These are phyloP conservation scores for Nitzschia palea DNA, from an alignment of 108 stramenopile species.

Conservation along the genomic window DNA sequence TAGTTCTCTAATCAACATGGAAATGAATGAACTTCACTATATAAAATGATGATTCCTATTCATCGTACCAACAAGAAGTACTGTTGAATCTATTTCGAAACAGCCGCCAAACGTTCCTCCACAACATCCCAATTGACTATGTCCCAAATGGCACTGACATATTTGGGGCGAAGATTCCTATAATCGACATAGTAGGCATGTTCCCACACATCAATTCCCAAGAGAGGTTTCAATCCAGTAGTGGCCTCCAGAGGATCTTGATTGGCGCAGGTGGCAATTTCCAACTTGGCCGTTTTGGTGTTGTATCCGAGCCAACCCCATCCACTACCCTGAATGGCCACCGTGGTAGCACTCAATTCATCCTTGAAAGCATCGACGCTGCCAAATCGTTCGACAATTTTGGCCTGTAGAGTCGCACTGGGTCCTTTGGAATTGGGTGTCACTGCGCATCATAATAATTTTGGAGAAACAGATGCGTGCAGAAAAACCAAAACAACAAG, in stretches of 20 bases:
- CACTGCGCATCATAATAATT: background rate
- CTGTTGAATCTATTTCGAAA: constrained; percentile 39
- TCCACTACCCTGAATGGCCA: constrained; percentile 97
- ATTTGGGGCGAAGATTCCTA: constrained; percentile 97
- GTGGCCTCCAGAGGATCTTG: constrained; percentile 98
- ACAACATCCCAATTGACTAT: constrained; percentile 86
- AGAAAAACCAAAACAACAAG: background rate
- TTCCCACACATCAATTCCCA: constrained; percentile 99
- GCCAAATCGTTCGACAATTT: constrained; percentile 83
- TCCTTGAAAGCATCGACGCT: constrained; percentile 79
- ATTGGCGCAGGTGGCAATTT: constrained; percentile 88
- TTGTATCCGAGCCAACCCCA: constrained; percentile 99
- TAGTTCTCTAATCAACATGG: no score
- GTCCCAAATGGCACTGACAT: constrained; percentile 95
- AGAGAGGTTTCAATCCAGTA: constrained; percentile 95
- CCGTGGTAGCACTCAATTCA: constrained; percentile 68
- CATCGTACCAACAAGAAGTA: no score
- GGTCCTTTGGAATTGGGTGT: constrained; percentile 26
- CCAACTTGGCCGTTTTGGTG: constrained; percentile 68
- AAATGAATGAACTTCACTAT: no score
- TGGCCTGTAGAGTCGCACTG: constrained; percentile 56
- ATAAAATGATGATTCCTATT: no score
- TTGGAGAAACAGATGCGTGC: constrained; percentile 17
- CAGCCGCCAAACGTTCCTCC: constrained; percentile 72
- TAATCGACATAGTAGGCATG: constrained; percentile 92